Base-by-base conservation (phyloP, 2,329 filamentous ascomycete genomes). In the Tolypocladium tundrense region DNA sequence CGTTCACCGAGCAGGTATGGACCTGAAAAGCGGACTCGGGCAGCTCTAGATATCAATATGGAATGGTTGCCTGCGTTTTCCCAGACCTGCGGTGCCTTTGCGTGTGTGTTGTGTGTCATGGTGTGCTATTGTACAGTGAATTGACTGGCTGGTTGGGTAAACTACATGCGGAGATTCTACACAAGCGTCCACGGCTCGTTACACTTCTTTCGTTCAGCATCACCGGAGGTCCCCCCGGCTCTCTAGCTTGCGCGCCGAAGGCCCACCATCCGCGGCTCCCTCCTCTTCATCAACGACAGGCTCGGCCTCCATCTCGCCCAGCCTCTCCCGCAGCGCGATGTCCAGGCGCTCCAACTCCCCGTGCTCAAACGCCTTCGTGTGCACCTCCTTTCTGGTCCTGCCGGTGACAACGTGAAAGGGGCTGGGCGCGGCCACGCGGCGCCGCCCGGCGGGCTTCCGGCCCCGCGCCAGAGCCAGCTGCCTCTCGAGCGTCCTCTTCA, bases 401-500 rank as follows among this genome's bases (percentile, higher is more conserved):
- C 54, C 53, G 3, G 52, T 27, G 7, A 54, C 57, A 16, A 60
- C 56, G 35, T 59, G 60, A 24, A 59, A 60, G 6, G 60, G 58
- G 21, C 59, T 60, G 39, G 11, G 39, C 8, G 16, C 31, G 48
- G 48, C 31, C 5, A 31, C 5, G 48, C 48, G 48, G 31, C 48
- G 16, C 21, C 19, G 24, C 13, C 24, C 13, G 13, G 48, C 27
- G 16, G 5, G 31, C 31, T 55, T 45, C 19, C 33, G 42, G n/a
- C 31, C 6, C 50, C 52, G 58, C 24, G 55, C 48, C 27, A 45
- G 37, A 4, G 57, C 57, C 27, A 65, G 58, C 54, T 64, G 62
- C 57, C 55, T 61, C 50, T 62, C 60, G 37, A 68, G 58, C 3
- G 57, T 54, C 41, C 58, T 60, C 33, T 61, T 60, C 64, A 69